A percentile compares a stretch with the other conserved stretches of the same genome.
Evolutionary conservation across 1,284 basidiomycete species (phyloP).

Genomic region (Lentinula novae-zelandiae): DNA sequence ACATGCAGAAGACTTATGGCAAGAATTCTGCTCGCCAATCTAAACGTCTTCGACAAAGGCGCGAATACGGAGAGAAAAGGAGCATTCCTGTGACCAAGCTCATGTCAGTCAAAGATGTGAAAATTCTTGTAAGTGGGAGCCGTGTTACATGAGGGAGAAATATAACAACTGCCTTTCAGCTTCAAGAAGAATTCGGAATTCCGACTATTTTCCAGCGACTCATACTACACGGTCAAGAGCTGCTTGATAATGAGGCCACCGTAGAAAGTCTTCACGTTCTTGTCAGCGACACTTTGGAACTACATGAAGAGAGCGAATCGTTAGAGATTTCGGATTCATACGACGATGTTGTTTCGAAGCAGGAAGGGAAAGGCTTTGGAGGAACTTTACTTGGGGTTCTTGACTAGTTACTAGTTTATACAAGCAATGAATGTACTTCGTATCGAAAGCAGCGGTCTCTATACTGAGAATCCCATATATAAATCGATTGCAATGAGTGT

Average conservation of each 20-base stretch:
- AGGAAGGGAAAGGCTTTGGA: conserved; percentile 68
- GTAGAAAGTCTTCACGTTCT: conserved; percentile 58
- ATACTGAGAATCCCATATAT: background rate
- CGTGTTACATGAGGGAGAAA: background rate
- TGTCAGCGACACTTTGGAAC: conserved; percentile 62
- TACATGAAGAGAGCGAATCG: conserved; percentile 61
- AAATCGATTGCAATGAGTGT: conserved; percentile 15
- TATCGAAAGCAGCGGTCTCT: background rate
- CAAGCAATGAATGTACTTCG: conserved; percentile 8
- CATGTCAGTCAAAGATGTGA: conserved; percentile 74
- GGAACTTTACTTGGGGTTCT: conserved; percentile 65
- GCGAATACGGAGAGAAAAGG: conserved; percentile 44
- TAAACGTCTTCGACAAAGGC: conserved; percentile 57
- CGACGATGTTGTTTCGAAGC: conserved; percentile 41
- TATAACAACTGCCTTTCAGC: conserved; percentile 27
- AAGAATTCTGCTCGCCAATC: conserved; percentile 49
- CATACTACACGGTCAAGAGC: conserved; percentile 57
- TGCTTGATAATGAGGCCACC: conserved; percentile 60
- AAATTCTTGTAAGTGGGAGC: conserved; percentile 51
- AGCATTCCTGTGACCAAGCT: conserved; percentile 55
- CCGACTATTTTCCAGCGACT: conserved; percentile 73
- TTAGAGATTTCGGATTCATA: conserved; percentile 52
- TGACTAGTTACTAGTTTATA: conserved; percentile 24
- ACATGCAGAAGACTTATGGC: conserved; percentile 20
- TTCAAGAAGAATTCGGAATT: conserved; percentile 57